These are phyloP conservation scores for Rugonectria rugulosa DNA, from an alignment of 2,329 filamentous ascomycete species.

Conservation along the genomic window DNA sequence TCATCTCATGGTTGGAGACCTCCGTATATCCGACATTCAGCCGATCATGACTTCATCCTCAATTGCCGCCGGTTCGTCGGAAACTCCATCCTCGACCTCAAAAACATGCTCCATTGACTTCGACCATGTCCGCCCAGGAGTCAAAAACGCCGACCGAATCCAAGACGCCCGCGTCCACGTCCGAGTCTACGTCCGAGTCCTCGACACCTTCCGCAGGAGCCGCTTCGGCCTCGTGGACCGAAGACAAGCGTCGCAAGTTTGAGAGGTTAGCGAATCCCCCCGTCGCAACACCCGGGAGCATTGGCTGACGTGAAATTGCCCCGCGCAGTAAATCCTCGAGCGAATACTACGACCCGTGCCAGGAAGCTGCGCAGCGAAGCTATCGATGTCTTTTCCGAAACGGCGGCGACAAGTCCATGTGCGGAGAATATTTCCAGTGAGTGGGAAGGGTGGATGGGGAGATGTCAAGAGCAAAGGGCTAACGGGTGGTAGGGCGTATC, in stretches of 20 bases:
- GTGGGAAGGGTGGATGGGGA: conserved; percentile 41
- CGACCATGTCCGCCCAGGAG: conserved; percentile 23
- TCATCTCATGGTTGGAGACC: background rate
- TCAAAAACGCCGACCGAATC: conserved; percentile 24
- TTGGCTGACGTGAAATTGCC: conserved; percentile 22
- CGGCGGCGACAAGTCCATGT: conserved; percentile 86
- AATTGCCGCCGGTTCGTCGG: background rate
- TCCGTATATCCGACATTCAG: conserved; percentile 23
- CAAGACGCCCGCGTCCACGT: conserved; percentile 20
- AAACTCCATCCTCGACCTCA: background rate
- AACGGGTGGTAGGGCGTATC: conserved; percentile 74
- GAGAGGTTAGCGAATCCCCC: conserved; percentile 57
- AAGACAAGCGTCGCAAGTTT: conserved; percentile 69
- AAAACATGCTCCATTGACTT: background rate
- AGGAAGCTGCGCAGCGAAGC: conserved; percentile 86
- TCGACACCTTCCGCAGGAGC: conserved; percentile 8
- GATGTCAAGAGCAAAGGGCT: conserved; percentile 16
- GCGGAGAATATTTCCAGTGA: conserved; percentile 93
- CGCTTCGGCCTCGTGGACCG: conserved; percentile 58
- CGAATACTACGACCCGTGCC: conserved; percentile 94
- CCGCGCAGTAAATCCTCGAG: conserved; percentile 80
- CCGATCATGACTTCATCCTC: conserved; percentile 29
- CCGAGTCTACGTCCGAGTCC: background rate
- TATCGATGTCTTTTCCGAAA: conserved; percentile 91
- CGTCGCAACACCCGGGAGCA: too few species aligned